Base-by-base conservation (phyloP, 2,329 filamentous ascomycete species). In the Colletotrichum sp. region DNA sequence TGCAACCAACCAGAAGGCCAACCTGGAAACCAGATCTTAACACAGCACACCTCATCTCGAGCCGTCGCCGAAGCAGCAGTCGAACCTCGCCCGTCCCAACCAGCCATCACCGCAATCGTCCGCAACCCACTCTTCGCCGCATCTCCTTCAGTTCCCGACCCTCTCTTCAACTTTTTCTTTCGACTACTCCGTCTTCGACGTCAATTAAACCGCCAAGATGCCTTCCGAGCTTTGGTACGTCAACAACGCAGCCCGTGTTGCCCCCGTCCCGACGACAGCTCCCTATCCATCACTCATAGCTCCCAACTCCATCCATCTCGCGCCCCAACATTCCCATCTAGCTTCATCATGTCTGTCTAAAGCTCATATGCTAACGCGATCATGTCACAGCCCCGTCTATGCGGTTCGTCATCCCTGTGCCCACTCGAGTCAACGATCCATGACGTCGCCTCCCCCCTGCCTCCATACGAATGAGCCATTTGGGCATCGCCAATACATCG, bases 141-240 rank as follows among this genome's bases (percentile, higher is more conserved):
- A 71, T 71, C 62, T 55, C 52, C 65, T 60, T 68, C 62, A 60
- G 70, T 74, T 65, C 63, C 32, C 72, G 64, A 74, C 28, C 21
- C 62, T 63, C 49, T 71, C 55, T 69, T 69, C 24, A 60, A 28
- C 26, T 55, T 57, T 75, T 69, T n/a, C 21, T 49, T 75, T 77
- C 63, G 52, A 78, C 57, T 68, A 49, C 34, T 69, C 71, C 71
- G 71, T 73, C 78, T 75, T 69, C 75, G 77, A 71, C 65, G 67
- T 49, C 78, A 74, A 80, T 78, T 77, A 84, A 79, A 84, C 83
- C 84, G 83, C 78, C 89, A 93, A 88, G 84, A 96, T 97, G 95
- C 87, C 92, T 86, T 89, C 93, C 83, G 94, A 96, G 90, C 91
- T 94, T 86, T 97, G 95, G 95, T 97, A 91, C 89, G 94, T 92